A percentile compares a stretch with the other conserved stretches of the same genome.
These are phyloP conservation scores for Drechmeria coniospora DNA, from an alignment of 2,329 filamentous ascomycete genomes.

Conservation along the genomic window DNA sequence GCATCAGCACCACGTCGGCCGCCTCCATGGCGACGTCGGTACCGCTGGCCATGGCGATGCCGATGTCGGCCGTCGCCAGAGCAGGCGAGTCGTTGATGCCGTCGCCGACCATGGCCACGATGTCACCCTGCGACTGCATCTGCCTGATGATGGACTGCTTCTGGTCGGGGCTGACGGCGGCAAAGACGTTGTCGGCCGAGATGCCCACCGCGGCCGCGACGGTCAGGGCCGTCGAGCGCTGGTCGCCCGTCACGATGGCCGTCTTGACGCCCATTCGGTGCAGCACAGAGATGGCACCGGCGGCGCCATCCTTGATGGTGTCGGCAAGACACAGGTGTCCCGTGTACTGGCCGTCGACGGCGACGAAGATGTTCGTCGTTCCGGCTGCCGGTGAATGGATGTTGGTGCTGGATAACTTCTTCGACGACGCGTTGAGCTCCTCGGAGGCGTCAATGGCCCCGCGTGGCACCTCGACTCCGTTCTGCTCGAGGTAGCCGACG, in stretches of 20 bases:
- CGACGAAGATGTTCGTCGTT: slow-evolving; percentile 81
- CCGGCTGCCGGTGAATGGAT: slow-evolving; percentile 31
- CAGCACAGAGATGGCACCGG: slow-evolving; percentile 66
- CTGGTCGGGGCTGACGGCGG: slow-evolving; percentile 78
- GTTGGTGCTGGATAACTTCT: slow-evolving; percentile 6
- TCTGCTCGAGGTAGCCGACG: slow-evolving; percentile 56
- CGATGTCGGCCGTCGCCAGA: slow-evolving; percentile 79
- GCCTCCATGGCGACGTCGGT: slow-evolving; percentile 98
- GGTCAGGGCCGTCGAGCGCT: slow-evolving; percentile 65
- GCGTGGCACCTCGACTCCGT: slow-evolving; percentile 49
- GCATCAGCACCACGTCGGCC: slow-evolving; percentile 91
- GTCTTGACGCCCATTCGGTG: slow-evolving; percentile 73
- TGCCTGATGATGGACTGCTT: slow-evolving; percentile 75
- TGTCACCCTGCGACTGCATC: slow-evolving; percentile 57
- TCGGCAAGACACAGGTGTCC: slow-evolving; percentile 77
- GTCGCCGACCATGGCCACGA: slow-evolving; percentile 94
- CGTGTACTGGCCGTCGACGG: slow-evolving; percentile 67
- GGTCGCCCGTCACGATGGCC: slow-evolving; percentile 89
- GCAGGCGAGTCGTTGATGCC: slow-evolving; percentile 98
- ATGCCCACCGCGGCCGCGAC: slow-evolving; percentile 79
- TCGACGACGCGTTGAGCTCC: slow-evolving; percentile 31
- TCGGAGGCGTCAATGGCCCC: slow-evolving; percentile 49
- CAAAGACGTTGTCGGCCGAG: slow-evolving; percentile 56
- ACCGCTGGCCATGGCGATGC: slow-evolving; percentile 81
- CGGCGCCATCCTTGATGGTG: slow-evolving; percentile 77